Conservation (phyloP, 2,329 filamentous ascomycete species). For the Passalora sequoiae region DNA sequence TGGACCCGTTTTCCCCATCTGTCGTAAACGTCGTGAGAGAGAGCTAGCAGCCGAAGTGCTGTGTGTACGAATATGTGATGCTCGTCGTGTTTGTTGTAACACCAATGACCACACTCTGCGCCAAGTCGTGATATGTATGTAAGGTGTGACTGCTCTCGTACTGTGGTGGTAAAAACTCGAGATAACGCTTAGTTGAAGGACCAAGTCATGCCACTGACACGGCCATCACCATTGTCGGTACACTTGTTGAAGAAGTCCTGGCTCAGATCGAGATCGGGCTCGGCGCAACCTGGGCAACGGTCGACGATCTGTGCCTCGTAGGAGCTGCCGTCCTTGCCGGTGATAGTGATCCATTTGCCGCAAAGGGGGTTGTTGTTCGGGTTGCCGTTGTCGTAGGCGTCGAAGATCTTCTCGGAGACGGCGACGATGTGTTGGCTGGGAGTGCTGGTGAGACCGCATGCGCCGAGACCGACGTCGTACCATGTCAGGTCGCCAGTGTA, state of each 20-base stretch:
- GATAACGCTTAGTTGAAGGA: constrained; percentile 37
- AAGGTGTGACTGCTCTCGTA: no score
- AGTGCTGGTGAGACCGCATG: constrained; percentile 61
- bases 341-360: constrained; percentile 62
- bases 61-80: no score
- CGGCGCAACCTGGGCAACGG: constrained; percentile 67
- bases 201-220: constrained; percentile 41
- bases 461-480: constrained; percentile 63
- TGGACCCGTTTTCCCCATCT: neutral
- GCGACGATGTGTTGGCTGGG: constrained; percentile 62
- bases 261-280: constrained; percentile 56
- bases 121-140: neutral
- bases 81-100: neutral
- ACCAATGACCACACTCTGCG: no score
- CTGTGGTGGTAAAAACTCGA: no score
- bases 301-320: constrained; percentile 60
- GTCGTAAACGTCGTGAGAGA: neutral
- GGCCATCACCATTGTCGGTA: constrained; percentile 35
- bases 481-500: constrained; percentile 66
- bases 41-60: no score
- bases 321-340: constrained; percentile 52
- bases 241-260: constrained; percentile 37
- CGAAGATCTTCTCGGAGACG: constrained; percentile 61
- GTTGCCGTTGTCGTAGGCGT: constrained; percentile 34
- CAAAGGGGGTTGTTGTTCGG: constrained; percentile 67